Conservation (phyloP, 2,329 filamentous ascomycete species). For the Talaromyces sp. region DNA sequence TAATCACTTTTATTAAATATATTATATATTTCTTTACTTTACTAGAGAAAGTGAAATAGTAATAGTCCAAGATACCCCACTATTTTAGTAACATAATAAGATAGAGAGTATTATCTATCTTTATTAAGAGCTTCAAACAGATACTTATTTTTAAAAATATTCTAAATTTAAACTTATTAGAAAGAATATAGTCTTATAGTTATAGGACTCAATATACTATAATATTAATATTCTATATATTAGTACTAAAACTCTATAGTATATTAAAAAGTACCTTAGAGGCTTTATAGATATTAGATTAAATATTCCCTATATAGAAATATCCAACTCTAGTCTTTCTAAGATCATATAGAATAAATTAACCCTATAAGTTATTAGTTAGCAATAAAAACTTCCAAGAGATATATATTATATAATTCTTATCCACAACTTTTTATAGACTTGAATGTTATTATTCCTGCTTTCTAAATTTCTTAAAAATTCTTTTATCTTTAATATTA, state of each 20-base stretch:
- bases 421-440: slow-evolving; percentile 13
- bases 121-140: slow-evolving; percentile 17
- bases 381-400: slow-evolving; percentile 13
- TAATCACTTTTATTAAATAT: too few species aligned
- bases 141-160: slow-evolving; percentile 18
- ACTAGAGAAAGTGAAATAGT: too few species aligned
- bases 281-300: slow-evolving; percentile 20
- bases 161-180: slow-evolving; percentile 15
- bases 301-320: slow-evolving; percentile 15
- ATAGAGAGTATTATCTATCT: slow-evolving; percentile 12
- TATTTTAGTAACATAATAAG: too few species aligned
- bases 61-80: too few species aligned
- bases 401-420: slow-evolving; percentile 14
- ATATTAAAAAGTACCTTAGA: slow-evolving; percentile 20
- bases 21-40: too few species aligned
- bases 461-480: slow-evolving; percentile 14
- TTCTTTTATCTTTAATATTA: slow-evolving; percentile 15
- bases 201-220: slow-evolving; percentile 15
- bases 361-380: slow-evolving; percentile 12
- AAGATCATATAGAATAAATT: slow-evolving; percentile 17
- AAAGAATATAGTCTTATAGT: background rate
- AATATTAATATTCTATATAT: slow-evolving; percentile 22
- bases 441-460: slow-evolving; percentile 13
- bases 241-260: slow-evolving; percentile 20
- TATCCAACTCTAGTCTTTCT: slow-evolving; percentile 15